Evolutionary conservation across 2,329 filamentous ascomycete genomes (phyloP).

Genomic region (Fusarium irregulare): DNA sequence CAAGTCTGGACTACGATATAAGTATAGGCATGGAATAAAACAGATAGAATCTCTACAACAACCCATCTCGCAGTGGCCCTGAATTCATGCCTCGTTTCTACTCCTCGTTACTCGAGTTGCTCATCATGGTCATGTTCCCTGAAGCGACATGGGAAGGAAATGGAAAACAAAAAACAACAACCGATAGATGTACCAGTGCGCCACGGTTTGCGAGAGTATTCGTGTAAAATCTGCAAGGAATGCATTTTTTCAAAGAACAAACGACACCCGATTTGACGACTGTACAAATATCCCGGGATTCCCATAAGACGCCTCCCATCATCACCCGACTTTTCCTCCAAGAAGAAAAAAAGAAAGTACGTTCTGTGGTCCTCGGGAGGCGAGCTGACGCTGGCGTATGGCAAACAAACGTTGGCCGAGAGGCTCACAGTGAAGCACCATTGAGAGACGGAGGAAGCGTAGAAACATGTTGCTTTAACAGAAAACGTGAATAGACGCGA

Average conservation of each 20-base stretch:
- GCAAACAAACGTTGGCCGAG: slow-evolving; percentile 40
- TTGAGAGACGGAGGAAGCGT: slow-evolving; percentile 43
- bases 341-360: slow-evolving; percentile 45
- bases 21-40: slow-evolving; percentile 1
- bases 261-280: slow-evolving; percentile 44
- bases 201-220: slow-evolving; percentile 38
- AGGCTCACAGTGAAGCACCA: slow-evolving; percentile 49
- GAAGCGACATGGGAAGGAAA: slow-evolving; percentile 22
- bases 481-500: slow-evolving; percentile 46
- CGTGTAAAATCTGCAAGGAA: slow-evolving; percentile 40
- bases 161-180: slow-evolving; percentile 21
- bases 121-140: slow-evolving; percentile 37
- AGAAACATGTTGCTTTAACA: slow-evolving; percentile 44
- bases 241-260: slow-evolving; percentile 48
- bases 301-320: slow-evolving; percentile 49
- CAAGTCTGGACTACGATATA: background rate
- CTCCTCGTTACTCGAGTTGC: slow-evolving; percentile 34
- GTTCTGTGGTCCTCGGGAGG: slow-evolving; percentile 41
- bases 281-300: slow-evolving; percentile 47
- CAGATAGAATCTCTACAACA: slow-evolving; percentile 29
- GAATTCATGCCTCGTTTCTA: slow-evolving; percentile 34
- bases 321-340: slow-evolving; percentile 48
- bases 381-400: slow-evolving; percentile 38
- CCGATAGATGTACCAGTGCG: slow-evolving; percentile 37
- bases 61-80: slow-evolving; percentile 20